phyloP scores from a whole-genome alignment of 2,329 filamentous ascomycete genomes.

The Ceratocystis huliohia region DNA sequence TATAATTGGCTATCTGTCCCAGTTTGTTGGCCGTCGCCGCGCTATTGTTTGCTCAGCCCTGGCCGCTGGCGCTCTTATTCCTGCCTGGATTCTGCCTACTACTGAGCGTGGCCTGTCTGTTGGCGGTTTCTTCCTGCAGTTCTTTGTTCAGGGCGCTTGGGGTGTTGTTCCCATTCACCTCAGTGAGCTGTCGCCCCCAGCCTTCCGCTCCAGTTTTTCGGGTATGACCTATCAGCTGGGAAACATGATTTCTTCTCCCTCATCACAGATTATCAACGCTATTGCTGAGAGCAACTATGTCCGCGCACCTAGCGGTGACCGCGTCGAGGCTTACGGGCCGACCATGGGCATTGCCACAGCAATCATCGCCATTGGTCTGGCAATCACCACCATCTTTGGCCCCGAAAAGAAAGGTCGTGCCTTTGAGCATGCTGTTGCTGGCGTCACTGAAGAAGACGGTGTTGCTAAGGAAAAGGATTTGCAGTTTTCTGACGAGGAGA shows the following conservation, averaged over 20 bases:
- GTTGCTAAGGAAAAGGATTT: constrained; percentile 21
- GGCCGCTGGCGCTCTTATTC: constrained; percentile 49
- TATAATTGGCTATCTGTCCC: constrained; percentile 60
- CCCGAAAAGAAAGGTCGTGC: constrained; percentile 60
- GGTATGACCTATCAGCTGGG: constrained; percentile 66
- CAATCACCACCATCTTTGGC: constrained; percentile 53
- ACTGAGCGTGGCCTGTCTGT: constrained; percentile 47
- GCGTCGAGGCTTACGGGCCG: constrained; percentile 58
- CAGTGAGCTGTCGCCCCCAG: constrained; percentile 61
- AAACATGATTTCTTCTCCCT: constrained; percentile 58
- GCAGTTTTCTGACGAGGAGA: constrained; percentile 19
- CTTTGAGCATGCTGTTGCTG: constrained; percentile 48
- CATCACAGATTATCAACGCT: constrained; percentile 65
- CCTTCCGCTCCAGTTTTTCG: constrained; percentile 61
- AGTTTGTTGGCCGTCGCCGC: constrained; percentile 61
- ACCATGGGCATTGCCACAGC: constrained; percentile 65
- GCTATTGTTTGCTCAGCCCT: constrained; percentile 50
- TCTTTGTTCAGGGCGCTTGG: constrained; percentile 67
- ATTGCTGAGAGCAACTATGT: constrained; percentile 52
- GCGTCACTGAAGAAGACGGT: constrained; percentile 23
- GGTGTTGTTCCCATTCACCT: constrained; percentile 65
- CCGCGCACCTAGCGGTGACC: constrained; percentile 39
- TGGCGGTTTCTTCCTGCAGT: constrained; percentile 64
- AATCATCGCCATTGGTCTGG: constrained; percentile 60
- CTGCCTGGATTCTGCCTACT: constrained; percentile 57